Base-by-base conservation (phyloP, 2,329 filamentous ascomycete genomes). In the Coleophoma cylindrospora region DNA sequence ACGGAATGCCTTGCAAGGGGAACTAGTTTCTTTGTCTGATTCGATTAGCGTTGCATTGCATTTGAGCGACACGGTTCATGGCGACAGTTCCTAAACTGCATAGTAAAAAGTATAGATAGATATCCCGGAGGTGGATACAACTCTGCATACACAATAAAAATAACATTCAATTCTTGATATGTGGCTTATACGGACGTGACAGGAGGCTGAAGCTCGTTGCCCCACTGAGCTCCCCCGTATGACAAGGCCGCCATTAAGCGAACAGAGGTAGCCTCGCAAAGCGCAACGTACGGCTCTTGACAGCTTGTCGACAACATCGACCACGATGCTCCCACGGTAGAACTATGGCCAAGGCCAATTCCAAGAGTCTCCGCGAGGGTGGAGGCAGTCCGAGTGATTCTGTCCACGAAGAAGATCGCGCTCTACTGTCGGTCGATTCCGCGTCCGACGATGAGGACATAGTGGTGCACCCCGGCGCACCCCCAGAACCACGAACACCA, bases 311-410 rank as follows among this genome's bases (percentile, higher is more conserved):
- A 27, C 9, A 27, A 27, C 7, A 27, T 27, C 27, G 27, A 27
- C 27, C 62, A 69, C 63, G 56, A 72, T 72, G 70, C 65, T 64
- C 57, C 62, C 64, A 50, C 64, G 63, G 66, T 70, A 66, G 66
- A 54, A 64, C 61, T 54, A 73, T 72, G 70, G 68, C 68, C 64
- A 70, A 70, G 68, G 70, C 68, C 68, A 68, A 64, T 60, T 59
- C 58, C 49, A 58, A 59, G 40, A 64, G 54, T 60, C 43, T 50
- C 57, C 58, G 61, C 53, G 54, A 54, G 46, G 58, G 64, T 57
- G 58, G 55, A 47, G 61, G 58, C 10, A 46, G 22, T 27, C 11
- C 51, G 14, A 47, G 47, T 32, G 41, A 51, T 33, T 50, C 52
- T 5, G 34, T 51, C 47, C 62, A 66, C 48, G 68, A 70, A 56